These are phyloP conservation scores for Tubosaeta sp. DNA, from an alignment of 768 basidiomycete genomes.

Conservation along the genomic window DNA sequence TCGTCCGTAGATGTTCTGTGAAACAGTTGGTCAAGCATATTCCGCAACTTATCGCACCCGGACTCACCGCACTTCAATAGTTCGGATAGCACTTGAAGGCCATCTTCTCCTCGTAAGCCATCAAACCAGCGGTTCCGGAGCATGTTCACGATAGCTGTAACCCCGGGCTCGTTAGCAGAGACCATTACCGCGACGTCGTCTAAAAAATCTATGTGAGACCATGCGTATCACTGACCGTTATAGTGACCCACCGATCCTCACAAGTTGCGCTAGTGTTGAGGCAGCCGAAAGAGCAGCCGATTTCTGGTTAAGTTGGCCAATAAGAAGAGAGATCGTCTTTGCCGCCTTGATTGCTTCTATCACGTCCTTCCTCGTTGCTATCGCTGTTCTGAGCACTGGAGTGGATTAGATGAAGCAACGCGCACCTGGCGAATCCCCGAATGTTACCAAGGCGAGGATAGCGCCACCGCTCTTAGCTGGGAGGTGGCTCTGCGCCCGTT, in stretches of 20 bases:
- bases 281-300: constrained; percentile 20
- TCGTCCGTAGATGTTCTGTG: constrained; percentile 14
- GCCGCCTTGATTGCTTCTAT: constrained; percentile 11
- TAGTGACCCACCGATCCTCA: constrained; percentile 16
- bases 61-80: constrained; percentile 22
- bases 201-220: constrained; percentile 1
- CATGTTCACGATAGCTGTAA: constrained; percentile 17
- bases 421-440: constrained; percentile 12
- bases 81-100: constrained; percentile 14
- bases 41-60: too few relatives aligned
- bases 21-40: not conserved
- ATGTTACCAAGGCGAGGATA: constrained; percentile 13
- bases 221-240: not conserved
- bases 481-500: constrained; percentile 5
- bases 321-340: constrained; percentile 14
- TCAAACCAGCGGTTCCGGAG: constrained; percentile 28
- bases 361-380: constrained; percentile 6
- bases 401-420: not conserved
- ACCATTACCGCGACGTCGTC: constrained; percentile 15
- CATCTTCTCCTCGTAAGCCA: constrained; percentile 24
- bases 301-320: constrained; percentile 14
- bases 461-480: constrained; percentile 16
- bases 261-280: constrained; percentile 12
- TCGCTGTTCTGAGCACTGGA: not conserved
- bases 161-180: constrained; percentile 1